Evolutionary conservation across 495 filamentous ascomycete species (phyloP).

Genomic region (Talaromyces ruber): DNA sequence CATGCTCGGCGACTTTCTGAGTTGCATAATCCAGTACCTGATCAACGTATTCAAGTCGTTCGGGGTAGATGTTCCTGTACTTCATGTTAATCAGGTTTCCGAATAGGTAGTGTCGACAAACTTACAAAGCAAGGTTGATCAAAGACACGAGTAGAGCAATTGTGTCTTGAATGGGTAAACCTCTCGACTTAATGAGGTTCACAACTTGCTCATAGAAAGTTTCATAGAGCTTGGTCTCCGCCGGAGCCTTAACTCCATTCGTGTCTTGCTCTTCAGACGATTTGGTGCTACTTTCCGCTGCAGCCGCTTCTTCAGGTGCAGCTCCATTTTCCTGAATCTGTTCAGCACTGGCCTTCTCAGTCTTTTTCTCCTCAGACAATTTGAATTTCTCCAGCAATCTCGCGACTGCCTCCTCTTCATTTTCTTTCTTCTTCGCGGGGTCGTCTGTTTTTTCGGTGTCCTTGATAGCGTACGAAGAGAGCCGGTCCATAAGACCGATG

Average conservation of each 20-base stretch:
- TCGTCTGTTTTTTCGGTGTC: slow-evolving; percentile 74
- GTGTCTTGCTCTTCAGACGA: slow-evolving; percentile 13
- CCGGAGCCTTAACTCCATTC: slow-evolving; percentile 17
- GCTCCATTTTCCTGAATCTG: slow-evolving; percentile 37
- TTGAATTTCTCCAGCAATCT: slow-evolving; percentile 69
- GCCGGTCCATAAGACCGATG: slow-evolving; percentile 92
- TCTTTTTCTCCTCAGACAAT: slow-evolving; percentile 52
- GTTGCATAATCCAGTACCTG: slow-evolving; percentile 86
- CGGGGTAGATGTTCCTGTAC: slow-evolving; percentile 76
- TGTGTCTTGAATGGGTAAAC: slow-evolving; percentile 88
- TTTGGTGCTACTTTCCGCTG: slow-evolving; percentile 14
- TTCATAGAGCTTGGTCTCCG: slow-evolving; percentile 86
- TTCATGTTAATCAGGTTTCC: not conserved
- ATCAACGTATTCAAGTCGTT: slow-evolving; percentile 88
- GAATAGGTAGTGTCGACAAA: not conserved
- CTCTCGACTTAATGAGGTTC: slow-evolving; percentile 81
- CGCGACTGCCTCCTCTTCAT: slow-evolving; percentile 75
- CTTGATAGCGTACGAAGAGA: slow-evolving; percentile 84
- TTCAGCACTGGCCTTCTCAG: slow-evolving; percentile 22
- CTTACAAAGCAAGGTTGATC: slow-evolving; percentile 74
- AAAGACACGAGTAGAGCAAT: slow-evolving; percentile 88
- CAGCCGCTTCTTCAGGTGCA: slow-evolving; percentile 25
- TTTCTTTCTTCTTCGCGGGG: slow-evolving; percentile 61
- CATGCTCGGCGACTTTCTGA: slow-evolving; percentile 78
- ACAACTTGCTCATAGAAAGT: slow-evolving; percentile 97